phyloP scores from a whole-genome alignment of 371 early-diverging fungal species.

The Mucor velutinosus region DNA sequence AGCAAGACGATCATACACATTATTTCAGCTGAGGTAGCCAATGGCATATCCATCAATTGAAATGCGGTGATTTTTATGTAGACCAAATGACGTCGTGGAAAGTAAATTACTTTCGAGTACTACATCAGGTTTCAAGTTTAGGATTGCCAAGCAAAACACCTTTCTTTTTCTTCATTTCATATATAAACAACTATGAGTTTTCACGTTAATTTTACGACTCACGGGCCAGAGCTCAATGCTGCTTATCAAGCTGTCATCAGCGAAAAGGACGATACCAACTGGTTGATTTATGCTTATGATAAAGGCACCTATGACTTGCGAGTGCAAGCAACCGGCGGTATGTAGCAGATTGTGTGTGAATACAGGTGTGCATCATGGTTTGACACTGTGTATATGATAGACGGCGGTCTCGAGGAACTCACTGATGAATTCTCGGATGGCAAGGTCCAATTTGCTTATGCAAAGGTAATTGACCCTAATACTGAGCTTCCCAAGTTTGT shows the following conservation, averaged over 20 bases:
- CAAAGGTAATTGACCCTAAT: constrained; percentile 84
- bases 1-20: too few relatives aligned
- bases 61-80: too few relatives aligned
- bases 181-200: constrained; percentile 45
- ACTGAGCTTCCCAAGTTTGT: constrained; percentile 87
- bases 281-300: constrained; percentile 86
- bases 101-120: too few relatives aligned
- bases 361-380: neutral
- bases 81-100: too few relatives aligned
- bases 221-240: constrained; percentile 59
- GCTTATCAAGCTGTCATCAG: constrained; percentile 74
- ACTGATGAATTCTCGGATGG: constrained; percentile 89
- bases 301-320: constrained; percentile 83
- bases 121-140: too few relatives aligned
- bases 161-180: too few relatives aligned
- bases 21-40: too few relatives aligned
- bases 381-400: constrained; percentile 28
- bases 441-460: constrained; percentile 91
- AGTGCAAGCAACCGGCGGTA: constrained; percentile 73
- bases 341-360: neutral
- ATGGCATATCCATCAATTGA: too few relatives aligned
- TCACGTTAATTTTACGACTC: constrained; percentile 68
- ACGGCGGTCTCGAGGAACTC: constrained; percentile 85
- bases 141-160: too few relatives aligned
- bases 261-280: constrained; percentile 60